A percentile compares a stretch with the other conserved stretches of the same genome.
These are phyloP conservation scores for Diplodia intermedia DNA, from an alignment of 2,329 filamentous ascomycete genomes.

Conservation along the genomic window DNA sequence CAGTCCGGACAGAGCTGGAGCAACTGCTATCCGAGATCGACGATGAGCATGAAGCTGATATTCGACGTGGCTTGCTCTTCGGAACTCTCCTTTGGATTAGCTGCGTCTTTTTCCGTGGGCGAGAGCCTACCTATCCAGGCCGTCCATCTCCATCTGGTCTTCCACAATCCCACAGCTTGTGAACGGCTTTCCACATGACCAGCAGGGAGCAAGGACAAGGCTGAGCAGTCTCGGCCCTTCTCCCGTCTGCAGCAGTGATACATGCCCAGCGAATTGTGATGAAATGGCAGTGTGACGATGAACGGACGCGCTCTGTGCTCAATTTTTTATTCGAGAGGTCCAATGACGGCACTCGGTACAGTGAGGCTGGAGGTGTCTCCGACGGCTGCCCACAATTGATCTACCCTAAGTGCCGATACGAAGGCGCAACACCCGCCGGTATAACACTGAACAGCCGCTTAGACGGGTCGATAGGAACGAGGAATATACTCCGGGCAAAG, in stretches of 20 bases:
- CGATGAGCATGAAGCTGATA: slow-evolving; percentile 8
- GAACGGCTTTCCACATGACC: not conserved
- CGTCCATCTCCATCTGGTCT: not conserved
- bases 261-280: not conserved
- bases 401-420: not conserved
- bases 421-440: slow-evolving; percentile 13
- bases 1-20: not conserved
- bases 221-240: slow-evolving; percentile 8
- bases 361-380: slow-evolving; percentile 28
- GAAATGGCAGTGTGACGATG: slow-evolving; percentile 4
- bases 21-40: slow-evolving; percentile 5
- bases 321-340: not conserved
- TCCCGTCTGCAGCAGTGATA: not conserved
- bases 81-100: slow-evolving; percentile 6
- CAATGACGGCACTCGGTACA: slow-evolving; percentile 13
- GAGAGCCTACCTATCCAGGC: not conserved
- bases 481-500: not conserved
- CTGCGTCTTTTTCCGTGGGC: not conserved
- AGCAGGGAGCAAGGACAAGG: not conserved
- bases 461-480: not conserved
- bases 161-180: not conserved
- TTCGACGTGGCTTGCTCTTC: slow-evolving; percentile 10
- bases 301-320: not conserved
- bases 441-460: not conserved
- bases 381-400: slow-evolving; percentile 23